phyloP scores from a whole-genome alignment of 441 rosid species.

The Omphalea diandra region DNA sequence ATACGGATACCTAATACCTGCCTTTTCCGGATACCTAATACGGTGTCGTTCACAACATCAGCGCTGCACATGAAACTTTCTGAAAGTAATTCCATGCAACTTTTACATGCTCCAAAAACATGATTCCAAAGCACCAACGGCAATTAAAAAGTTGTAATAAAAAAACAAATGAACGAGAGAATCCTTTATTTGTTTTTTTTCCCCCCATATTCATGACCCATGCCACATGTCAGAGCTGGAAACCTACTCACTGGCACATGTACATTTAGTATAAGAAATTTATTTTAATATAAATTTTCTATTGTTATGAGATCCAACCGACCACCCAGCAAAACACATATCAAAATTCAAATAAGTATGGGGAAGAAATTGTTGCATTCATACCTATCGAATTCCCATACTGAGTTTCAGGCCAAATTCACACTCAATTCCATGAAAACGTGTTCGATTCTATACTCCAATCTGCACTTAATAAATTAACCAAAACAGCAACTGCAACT shows the following conservation, averaged over 20 bases:
- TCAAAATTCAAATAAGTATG: slow-evolving; percentile 27
- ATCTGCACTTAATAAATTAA: slow-evolving; percentile 31
- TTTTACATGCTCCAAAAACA: slow-evolving; percentile 12
- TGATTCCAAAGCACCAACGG: slow-evolving; percentile 36
- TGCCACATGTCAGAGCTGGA: slow-evolving; percentile 71
- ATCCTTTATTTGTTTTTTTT: slow-evolving; percentile 20
- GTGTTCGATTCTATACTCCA: slow-evolving; percentile 52
- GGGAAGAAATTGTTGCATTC: slow-evolving; percentile 39
- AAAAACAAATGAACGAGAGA: slow-evolving; percentile 21
- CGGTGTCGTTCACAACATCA: no score
- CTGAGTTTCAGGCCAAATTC: slow-evolving; percentile 28
- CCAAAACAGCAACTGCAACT: slow-evolving; percentile 29
- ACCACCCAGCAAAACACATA: slow-evolving; percentile 17
- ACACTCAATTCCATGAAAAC: slow-evolving; percentile 25
- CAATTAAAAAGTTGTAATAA: slow-evolving; percentile 16
- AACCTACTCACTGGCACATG: slow-evolving; percentile 78
- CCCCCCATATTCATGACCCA: slow-evolving; percentile 41
- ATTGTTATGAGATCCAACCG: slow-evolving; percentile 26
- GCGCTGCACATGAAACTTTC: no score
- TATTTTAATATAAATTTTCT: slow-evolving; percentile 9
- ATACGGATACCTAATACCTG: no score
- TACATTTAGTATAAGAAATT: slow-evolving; percentile 29
- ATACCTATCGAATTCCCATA: slow-evolving; percentile 28
- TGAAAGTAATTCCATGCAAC: slow-evolving; percentile 27
- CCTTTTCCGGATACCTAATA: no score